phyloP scores from a whole-genome alignment of 202 grass and related monocot genomes.

The Schoenoplectus tabernaemontani region DNA sequence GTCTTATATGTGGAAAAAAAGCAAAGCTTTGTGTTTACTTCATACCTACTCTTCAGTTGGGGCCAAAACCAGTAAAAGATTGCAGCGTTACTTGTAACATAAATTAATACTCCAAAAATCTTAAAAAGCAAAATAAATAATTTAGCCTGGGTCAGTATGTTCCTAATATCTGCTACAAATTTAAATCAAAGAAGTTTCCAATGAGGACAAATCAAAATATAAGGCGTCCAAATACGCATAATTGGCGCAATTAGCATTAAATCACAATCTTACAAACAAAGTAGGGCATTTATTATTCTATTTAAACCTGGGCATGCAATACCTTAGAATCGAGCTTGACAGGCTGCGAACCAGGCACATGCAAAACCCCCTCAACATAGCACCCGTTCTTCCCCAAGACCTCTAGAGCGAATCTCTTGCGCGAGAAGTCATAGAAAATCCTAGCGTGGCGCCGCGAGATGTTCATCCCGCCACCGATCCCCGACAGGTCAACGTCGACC shows the following conservation, averaged over 20 bases:
- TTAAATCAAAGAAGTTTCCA: not conserved
- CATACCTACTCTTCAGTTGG: not conserved
- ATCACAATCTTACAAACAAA: not conserved
- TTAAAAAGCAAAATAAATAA: not conserved
- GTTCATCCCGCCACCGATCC: slow-evolving; percentile 74
- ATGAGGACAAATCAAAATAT: not conserved
- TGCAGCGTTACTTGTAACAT: not conserved
- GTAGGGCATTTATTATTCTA: not conserved
- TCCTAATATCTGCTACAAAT: not conserved
- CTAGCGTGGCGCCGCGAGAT: slow-evolving; percentile 88
- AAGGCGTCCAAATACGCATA: not conserved
- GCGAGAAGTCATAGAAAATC: slow-evolving; percentile 77
- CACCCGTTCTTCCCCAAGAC: slow-evolving; percentile 89
- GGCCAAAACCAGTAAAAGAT: not conserved
- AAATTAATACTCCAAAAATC: not conserved
- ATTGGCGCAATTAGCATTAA: not conserved
- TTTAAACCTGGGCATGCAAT: not conserved
- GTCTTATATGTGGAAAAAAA: not conserved
- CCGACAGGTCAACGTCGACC: slow-evolving; percentile 65
- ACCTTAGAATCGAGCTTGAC: slow-evolving; percentile 82
- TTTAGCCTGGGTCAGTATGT: not conserved
- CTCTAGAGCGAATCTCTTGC: slow-evolving; percentile 65
- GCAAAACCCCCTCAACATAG: slow-evolving; percentile 66
- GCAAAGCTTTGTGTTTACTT: not conserved
- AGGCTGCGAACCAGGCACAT: slow-evolving; percentile 37